Evolutionary conservation across 1,284 basidiomycete genomes (phyloP), one percentile per base, ranked within the genome.

Genomic region (Trichosporon sp.): DNA sequence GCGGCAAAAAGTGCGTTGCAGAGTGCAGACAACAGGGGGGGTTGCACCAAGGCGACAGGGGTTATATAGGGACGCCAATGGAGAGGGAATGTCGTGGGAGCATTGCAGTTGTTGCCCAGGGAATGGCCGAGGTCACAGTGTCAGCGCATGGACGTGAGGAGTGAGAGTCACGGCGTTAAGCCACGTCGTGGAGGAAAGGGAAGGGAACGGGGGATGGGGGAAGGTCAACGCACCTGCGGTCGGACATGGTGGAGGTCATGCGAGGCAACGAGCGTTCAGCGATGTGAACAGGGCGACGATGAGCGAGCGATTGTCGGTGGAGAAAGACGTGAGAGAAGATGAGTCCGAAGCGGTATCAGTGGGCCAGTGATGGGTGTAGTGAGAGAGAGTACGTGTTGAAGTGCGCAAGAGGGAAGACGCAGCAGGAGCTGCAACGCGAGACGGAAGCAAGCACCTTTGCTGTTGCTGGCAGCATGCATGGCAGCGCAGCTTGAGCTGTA

Each of bases 251-350:
- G 49, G 49, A 54, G 49, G 49, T 54, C 49, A 54, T 54, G 27
- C 49, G 27, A 27, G 49, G 25, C 16, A 10, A 29, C 25, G 34
- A 16, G 34, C 34, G 1, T 14, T 19, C 23, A 49, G 8, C 23
- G 25, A 13, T 5, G 25, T 19, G 49, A n/a, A 16, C 13, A 27
- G 16, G 49, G 25, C 7, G 27, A 89, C 90, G 33, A 92, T 82
- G 23, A 95, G 78, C 8, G 91, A 87, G 64, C 95, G 82, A 65
- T 95, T 89, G 72, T 88, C 86, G 67, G 95, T 82, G 36, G 93
- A 83, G 74, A 92, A 90, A 14, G 46, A 31, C 2, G 57, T 49
- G 25, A 19, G 8, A 21, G 40, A 21, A 10, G 40, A 21, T 21
- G 11, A 44, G 19, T n/a, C 40, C 40, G 19, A 44, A 44, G 40